phyloP scores from a whole-genome alignment of 495 filamentous ascomycete species.

The Penicillium steckii region DNA sequence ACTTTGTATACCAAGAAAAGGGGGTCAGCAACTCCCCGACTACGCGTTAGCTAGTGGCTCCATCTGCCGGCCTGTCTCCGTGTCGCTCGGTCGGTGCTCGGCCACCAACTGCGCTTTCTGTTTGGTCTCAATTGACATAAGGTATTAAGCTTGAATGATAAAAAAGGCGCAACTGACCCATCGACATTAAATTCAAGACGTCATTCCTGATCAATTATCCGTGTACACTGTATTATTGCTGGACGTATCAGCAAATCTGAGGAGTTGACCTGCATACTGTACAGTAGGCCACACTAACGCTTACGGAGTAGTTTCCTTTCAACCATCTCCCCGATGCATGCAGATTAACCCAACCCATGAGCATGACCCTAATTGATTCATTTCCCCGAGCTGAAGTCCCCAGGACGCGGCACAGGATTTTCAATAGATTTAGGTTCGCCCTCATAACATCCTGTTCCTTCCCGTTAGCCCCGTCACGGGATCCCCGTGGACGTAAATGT shows the following conservation, averaged over 20 bases:
- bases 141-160: neutral
- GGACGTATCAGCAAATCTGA: no score
- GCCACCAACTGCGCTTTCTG: neutral
- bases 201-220: neutral
- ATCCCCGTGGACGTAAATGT: slow-evolving; percentile 5
- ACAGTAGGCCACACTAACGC: neutral
- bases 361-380: neutral
- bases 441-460: neutral
- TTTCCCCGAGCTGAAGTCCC: neutral
- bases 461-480: neutral
- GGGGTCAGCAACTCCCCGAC: neutral
- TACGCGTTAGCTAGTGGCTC: neutral
- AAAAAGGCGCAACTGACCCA: neutral
- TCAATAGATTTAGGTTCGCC: neutral
- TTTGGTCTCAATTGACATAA: neutral
- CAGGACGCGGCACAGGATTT: neutral
- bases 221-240: no score
- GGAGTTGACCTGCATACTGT: no score
- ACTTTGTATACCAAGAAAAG: neutral
- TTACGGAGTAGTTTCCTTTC: neutral
- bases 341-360: neutral
- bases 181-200: neutral
- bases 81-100: neutral
- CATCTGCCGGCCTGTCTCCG: slow-evolving; percentile 5
- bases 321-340: neutral